A percentile compares a stretch with the other conserved stretches of the same genome.
Evolutionary conservation across 169 alveolate genomes (phyloP).

Genomic region (Plasmodium inui): DNA sequence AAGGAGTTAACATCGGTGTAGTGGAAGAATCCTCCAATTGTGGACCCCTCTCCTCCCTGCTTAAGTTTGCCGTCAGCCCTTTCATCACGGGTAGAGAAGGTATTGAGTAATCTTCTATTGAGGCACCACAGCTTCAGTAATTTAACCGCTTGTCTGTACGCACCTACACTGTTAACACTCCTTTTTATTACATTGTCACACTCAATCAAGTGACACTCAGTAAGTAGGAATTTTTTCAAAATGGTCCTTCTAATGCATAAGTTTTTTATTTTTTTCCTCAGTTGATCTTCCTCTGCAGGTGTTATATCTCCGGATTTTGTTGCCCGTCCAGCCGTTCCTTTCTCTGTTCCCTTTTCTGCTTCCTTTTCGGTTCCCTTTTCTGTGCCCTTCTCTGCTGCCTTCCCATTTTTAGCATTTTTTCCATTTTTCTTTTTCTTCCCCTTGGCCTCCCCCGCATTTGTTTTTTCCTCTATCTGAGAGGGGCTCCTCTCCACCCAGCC

Average conservation of each 20-base stretch:
- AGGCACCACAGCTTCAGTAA: slow-evolving; percentile 36
- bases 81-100: slow-evolving; percentile 8
- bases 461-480: neutral
- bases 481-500: neutral
- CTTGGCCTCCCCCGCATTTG: neutral
- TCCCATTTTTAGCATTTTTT: neutral
- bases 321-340: neutral
- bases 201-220: slow-evolving; percentile 13
- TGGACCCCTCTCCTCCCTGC: neutral
- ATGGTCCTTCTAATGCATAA: neutral
- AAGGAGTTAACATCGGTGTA: slow-evolving; percentile 30
- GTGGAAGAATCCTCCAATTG: neutral
- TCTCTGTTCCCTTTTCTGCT: neutral
- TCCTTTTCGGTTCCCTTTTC: neutral
- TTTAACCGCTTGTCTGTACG: slow-evolving; percentile 23
- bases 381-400: neutral
- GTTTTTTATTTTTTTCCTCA: neutral
- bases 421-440: neutral
- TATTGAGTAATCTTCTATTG: slow-evolving; percentile 11
- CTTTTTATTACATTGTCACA: slow-evolving; percentile 17
- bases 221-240: neutral
- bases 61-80: neutral
- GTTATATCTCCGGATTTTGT: neutral
- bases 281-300: neutral
- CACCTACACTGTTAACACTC: neutral